Evolutionary conservation across 208 protist species (phyloP).

Genomic region (Lotmaria passim): DNA sequence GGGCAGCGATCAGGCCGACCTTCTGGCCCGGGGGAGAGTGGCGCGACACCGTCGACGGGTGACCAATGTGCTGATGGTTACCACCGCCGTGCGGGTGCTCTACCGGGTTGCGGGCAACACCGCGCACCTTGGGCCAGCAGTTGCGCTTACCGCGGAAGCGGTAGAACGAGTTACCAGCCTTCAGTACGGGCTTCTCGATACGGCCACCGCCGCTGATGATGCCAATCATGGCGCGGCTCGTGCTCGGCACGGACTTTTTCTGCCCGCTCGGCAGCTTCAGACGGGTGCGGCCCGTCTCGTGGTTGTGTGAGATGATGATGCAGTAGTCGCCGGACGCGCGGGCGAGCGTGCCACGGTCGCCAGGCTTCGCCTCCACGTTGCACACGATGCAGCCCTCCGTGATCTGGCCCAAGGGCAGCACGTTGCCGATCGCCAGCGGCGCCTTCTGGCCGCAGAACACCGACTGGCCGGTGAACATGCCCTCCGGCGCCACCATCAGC

Average conservation of each 20-base stretch:
- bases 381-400: slow-evolving; percentile 99
- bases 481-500: slow-evolving; percentile 98
- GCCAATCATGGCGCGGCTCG: slow-evolving; percentile 97
- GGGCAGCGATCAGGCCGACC: slow-evolving; percentile 99
- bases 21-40: slow-evolving; percentile 96
- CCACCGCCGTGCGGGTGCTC: slow-evolving; percentile 99
- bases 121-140: slow-evolving; percentile 98
- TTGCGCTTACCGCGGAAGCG: slow-evolving; percentile 99
- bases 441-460: slow-evolving; percentile 98
- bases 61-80: slow-evolving; percentile 99
- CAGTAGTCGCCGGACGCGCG: slow-evolving; percentile 97
- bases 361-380: slow-evolving; percentile 98
- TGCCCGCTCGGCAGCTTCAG: slow-evolving; percentile 98
- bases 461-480: slow-evolving; percentile 99
- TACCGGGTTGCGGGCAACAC: slow-evolving; percentile 99
- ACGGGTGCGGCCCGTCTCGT: slow-evolving; percentile 96
- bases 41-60: slow-evolving; percentile 94
- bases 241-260: slow-evolving; percentile 97
- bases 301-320: slow-evolving; percentile 97
- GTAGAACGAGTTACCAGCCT: slow-evolving; percentile 98
- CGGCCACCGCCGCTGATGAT: slow-evolving; percentile 99
- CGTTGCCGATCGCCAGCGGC: slow-evolving; percentile 97
- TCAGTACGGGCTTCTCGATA: slow-evolving; percentile 99
- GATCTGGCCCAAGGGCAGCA: slow-evolving; percentile 96
- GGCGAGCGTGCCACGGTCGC: slow-evolving; percentile 96